Conservation (phyloP, 2,329 filamentous ascomycete genomes). For the Colletotrichum coccodes region DNA sequence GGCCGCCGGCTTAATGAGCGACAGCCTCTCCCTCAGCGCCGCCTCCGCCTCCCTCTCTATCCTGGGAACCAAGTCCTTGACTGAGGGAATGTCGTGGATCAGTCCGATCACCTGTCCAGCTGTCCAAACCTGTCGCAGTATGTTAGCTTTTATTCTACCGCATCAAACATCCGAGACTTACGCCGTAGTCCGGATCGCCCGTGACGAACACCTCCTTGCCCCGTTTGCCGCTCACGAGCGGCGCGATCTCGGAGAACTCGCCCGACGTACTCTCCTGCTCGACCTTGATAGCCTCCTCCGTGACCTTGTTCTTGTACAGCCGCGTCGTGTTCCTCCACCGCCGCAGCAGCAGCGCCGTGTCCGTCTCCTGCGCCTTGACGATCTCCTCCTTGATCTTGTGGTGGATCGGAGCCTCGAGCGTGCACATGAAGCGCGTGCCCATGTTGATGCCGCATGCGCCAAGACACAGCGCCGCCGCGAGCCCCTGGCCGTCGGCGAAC, state of each 20-base stretch:
- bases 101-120: slow-evolving; percentile 94
- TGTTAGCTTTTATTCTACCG: slow-evolving; percentile 16
- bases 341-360: slow-evolving; percentile 88
- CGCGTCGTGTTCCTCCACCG: slow-evolving; percentile 94
- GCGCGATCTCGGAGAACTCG: slow-evolving; percentile 89
- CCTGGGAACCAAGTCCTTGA: slow-evolving; percentile 72
- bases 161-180: slow-evolving; percentile 57
- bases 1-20: slow-evolving; percentile 64
- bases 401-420: slow-evolving; percentile 92
- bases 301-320: slow-evolving; percentile 91
- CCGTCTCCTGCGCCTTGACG: slow-evolving; percentile 86
- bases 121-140: slow-evolving; percentile 81
- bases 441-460: slow-evolving; percentile 97
- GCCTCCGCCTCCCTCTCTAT: slow-evolving; percentile 83
- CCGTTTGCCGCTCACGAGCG: slow-evolving; percentile 88
- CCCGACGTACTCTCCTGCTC: slow-evolving; percentile 85
- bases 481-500: slow-evolving; percentile 92
- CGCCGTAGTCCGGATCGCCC: slow-evolving; percentile 89
- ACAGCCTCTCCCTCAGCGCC: slow-evolving; percentile 68
- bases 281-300: slow-evolving; percentile 81
- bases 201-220: slow-evolving; percentile 92
- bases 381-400: slow-evolving; percentile 94
- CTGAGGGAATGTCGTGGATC: slow-evolving; percentile 86
- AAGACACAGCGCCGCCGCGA: slow-evolving; percentile 89
- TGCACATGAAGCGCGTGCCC: slow-evolving; percentile 98